phyloP scores from a whole-genome alignment of 208 protist species.

The Trypanosoma conorhini region DNA sequence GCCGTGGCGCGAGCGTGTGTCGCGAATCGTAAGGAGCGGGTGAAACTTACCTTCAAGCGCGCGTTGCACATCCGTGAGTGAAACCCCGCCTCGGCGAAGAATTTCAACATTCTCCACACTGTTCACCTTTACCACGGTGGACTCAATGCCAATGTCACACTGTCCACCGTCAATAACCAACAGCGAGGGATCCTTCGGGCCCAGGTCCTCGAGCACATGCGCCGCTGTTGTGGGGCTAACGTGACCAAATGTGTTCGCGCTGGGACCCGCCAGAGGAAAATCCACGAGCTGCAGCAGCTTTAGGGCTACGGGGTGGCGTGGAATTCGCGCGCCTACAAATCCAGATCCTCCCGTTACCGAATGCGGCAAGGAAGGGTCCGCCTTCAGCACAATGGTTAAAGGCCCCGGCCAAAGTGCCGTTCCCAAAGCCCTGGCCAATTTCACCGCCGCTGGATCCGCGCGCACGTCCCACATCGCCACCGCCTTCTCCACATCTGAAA shows the following conservation, averaged over 20 bases:
- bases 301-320: conserved; percentile 69
- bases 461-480: conserved; percentile 62
- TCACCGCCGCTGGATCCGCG: conserved; percentile 40
- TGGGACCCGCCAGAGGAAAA: conserved; percentile 90
- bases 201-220: conserved; percentile 93
- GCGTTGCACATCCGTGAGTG: conserved; percentile 63
- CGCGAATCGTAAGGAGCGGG: conserved; percentile 54
- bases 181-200: conserved; percentile 61
- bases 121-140: conserved; percentile 87
- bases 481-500: conserved; percentile 65
- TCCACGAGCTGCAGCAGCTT: conserved; percentile 60
- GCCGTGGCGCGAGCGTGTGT: conserved; percentile 53
- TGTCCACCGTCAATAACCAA: conserved; percentile 88
- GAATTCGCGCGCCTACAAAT: conserved; percentile 88
- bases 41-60: conserved; percentile 41
- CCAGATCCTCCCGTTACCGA: conserved; percentile 87
- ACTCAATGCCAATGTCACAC: conserved; percentile 93
- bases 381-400: conserved; percentile 88
- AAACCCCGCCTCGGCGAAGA: conserved; percentile 78
- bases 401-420: conserved; percentile 91
- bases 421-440: conserved; percentile 65
- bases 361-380: conserved; percentile 54
- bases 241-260: conserved; percentile 94
- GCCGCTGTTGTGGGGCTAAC: conserved; percentile 89
- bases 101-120: conserved; percentile 60